Evolutionary conservation across 148 eudicot genomes (phyloP), one percentile per base, ranked within the genome.

Genomic region (Silene latifolia): DNA sequence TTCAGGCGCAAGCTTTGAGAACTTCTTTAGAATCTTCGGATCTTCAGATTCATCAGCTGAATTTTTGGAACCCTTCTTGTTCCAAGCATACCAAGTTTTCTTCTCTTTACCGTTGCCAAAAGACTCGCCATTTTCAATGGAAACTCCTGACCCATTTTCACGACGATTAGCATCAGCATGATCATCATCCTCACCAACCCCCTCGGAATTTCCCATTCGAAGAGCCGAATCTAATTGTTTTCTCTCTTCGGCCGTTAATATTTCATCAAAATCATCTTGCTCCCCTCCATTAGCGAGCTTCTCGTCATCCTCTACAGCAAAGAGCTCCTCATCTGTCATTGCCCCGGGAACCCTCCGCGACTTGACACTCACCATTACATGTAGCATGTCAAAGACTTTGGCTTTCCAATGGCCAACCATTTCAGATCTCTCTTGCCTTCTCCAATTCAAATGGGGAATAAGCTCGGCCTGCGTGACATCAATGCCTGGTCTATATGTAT

Each of bases 391-490:
- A 80, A 87, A 93, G 72, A 93, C 91, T 81, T 89, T 93, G 13
- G 93, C 91, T 76, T 91, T 93, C 98, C 98, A 93, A 65, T 86
- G 75, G 2, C 98, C 98, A 76, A 93, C 90, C 87, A 85, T 82
- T 78, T 93, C 98, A 0, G 89, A 88, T 82, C 89, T 87, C 81
- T 94, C 97, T 56, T 93, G 98, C 54, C 98, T 82, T 76, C 98
- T 88, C 98, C 98, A 93, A 67, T 91, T 93, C 79, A 86, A 71
- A 61, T 89, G 91, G 24, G 91, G 86, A 76, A 89, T 85, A 67
- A 93, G 95, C 87, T 93, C 93, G 46, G 98, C 98, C 79, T 93
- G 94, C 25, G 97, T 91, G 56, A 93, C 97, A 73, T 93, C 97
- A 67, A 93, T 91, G 57, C 98, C 98, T 10, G 98, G 98, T 88